Evolutionary conservation across 164 flowering plant species (phyloP).

Genomic region (Magnolia kwangsiensis): DNA sequence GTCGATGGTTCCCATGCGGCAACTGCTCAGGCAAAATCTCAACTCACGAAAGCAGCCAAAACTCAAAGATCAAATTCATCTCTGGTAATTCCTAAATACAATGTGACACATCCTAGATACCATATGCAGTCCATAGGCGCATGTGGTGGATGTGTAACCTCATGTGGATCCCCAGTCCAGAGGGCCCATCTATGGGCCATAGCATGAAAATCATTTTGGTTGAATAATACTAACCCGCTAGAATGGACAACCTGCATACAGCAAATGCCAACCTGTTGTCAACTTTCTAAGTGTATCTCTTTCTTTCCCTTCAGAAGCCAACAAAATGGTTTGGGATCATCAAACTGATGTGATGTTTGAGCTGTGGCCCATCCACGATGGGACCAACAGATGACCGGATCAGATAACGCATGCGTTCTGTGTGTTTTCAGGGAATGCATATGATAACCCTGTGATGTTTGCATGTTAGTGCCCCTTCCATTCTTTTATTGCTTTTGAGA

Average conservation of each 20-base stretch:
- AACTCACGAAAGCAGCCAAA: slow-evolving; percentile 81
- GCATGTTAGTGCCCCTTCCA: background rate
- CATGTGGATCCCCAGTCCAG: no score
- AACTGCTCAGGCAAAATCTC: slow-evolving; percentile 66
- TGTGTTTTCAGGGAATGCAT: background rate
- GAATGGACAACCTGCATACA: background rate
- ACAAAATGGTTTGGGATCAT: background rate
- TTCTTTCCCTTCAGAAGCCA: background rate
- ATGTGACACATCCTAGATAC: background rate
- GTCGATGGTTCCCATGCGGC: slow-evolving; percentile 65
- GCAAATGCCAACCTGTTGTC: background rate
- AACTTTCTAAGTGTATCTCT: background rate
- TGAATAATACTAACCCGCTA: no score
- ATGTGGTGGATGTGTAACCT: no score
- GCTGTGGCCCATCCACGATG: background rate
- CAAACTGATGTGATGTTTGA: background rate
- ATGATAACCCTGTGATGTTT: background rate
- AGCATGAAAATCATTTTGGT: no score
- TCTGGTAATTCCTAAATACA: slow-evolving; percentile 42
- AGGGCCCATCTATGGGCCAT: no score
- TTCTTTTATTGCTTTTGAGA: background rate
- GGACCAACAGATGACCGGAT: background rate
- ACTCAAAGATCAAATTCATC: slow-evolving; percentile 88
- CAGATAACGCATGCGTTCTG: background rate
- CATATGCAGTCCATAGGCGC: background rate